A percentile compares a stretch with the other conserved stretches of the same genome.
phyloP scores from a whole-genome alignment of 805 yeast species.

The Metschnikowia drakensbergensis region DNA sequence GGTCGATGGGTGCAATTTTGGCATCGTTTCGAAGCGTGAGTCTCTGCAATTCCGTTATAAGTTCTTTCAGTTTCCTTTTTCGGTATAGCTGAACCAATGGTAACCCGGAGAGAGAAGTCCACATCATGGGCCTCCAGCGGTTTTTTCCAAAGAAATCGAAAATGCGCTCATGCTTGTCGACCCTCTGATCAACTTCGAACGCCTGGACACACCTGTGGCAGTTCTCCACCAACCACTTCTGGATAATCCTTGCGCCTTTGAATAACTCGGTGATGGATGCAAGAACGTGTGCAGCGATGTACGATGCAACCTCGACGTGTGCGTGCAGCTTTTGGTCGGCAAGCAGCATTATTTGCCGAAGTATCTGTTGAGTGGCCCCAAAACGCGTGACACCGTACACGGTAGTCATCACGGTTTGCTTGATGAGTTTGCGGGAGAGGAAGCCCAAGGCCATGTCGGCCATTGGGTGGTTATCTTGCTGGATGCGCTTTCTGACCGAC shows the following conservation, averaged over 20 bases:
- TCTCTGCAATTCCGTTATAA: conserved; percentile 24
- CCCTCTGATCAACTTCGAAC: conserved; percentile 13
- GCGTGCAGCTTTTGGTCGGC: background rate
- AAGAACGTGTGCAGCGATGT: conserved; percentile 13
- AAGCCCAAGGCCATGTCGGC: conserved; percentile 18
- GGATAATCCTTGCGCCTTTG: conserved; percentile 30
- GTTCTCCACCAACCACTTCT: conserved; percentile 34
- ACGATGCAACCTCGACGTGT: conserved; percentile 7
- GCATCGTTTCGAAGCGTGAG: conserved; percentile 20
- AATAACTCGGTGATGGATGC: conserved; percentile 25
- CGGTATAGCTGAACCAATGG: conserved; percentile 39
- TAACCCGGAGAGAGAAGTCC: conserved; percentile 40
- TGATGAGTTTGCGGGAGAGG: conserved; percentile 32
- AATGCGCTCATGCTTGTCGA: background rate
- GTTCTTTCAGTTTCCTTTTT: conserved; percentile 11
- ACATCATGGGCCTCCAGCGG: conserved; percentile 34
- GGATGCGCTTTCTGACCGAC: conserved; percentile 18
- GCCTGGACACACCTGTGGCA: conserved; percentile 29
- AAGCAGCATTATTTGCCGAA: background rate
- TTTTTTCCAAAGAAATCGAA: conserved; percentile 21
- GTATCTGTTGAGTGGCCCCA: conserved; percentile 37
- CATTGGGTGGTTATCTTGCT: conserved; percentile 4
- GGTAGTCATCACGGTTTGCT: conserved; percentile 44
- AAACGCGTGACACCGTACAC: conserved; percentile 41
- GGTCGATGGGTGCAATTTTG: conserved; percentile 24